A percentile compares a stretch with the other conserved stretches of the same genome.
phyloP scores from a whole-genome alignment of 2,329 filamentous ascomycete genomes.

The Epichloe coenophiala region DNA sequence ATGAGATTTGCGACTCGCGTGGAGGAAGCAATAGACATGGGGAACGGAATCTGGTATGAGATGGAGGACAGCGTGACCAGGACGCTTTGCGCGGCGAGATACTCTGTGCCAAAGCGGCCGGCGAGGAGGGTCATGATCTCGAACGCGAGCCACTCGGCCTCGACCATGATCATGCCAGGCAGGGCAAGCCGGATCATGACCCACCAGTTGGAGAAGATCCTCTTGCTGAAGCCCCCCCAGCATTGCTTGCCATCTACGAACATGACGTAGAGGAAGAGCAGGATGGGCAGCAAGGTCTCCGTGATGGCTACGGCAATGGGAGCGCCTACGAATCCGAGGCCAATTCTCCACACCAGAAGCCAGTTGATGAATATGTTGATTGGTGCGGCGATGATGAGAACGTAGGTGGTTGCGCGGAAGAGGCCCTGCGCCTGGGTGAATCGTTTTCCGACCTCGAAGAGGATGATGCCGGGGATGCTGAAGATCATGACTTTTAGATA shows the following conservation, averaged over 20 bases:
- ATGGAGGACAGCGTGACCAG: conserved; percentile 65
- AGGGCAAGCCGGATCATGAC: conserved; percentile 74
- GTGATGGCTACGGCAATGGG: conserved; percentile 70
- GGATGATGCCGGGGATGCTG: conserved; percentile 62
- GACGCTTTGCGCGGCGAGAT: conserved; percentile 79
- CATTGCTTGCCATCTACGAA: conserved; percentile 64
- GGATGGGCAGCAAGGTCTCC: conserved; percentile 60
- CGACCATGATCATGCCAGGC: conserved; percentile 84
- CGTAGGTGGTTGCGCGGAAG: conserved; percentile 65
- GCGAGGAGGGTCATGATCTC: conserved; percentile 78
- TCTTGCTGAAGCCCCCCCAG: conserved; percentile 73
- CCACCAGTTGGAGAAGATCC: conserved; percentile 63
- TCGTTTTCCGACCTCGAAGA: conserved; percentile 67
- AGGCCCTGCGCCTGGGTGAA: conserved; percentile 75
- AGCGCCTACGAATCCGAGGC: conserved; percentile 63
- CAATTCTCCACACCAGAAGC: conserved; percentile 60
- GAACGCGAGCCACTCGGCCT: conserved; percentile 87
- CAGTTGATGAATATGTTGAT: conserved; percentile 68
- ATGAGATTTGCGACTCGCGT: conserved; percentile 88
- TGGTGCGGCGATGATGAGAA: conserved; percentile 62
- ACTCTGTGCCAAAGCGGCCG: conserved; percentile 64
- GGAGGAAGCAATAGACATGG: conserved; percentile 74
- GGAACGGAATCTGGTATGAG: conserved; percentile 86
- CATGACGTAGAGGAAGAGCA: conserved; percentile 66
- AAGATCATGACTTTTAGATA: conserved; percentile 62